Evolutionary conservation across 1,139 yeast genomes (phyloP).

Genomic region (Candida frijolesensis): DNA sequence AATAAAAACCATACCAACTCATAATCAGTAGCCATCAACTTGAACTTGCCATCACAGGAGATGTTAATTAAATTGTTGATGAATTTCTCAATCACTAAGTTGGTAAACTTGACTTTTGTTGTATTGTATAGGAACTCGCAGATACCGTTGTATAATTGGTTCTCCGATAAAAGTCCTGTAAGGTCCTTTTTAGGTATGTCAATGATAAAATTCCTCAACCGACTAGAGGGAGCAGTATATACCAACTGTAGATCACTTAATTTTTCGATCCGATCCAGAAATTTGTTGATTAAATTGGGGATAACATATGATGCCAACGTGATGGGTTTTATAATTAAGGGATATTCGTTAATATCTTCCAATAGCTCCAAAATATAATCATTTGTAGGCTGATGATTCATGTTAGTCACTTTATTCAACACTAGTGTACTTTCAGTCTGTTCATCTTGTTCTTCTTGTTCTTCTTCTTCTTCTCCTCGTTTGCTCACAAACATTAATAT

Average conservation of each 20-base stretch:
- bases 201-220: slow-evolving; percentile 25
- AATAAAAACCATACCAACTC: slow-evolving; percentile 14
- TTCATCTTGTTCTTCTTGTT: background rate
- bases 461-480: background rate
- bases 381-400: slow-evolving; percentile 9
- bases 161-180: slow-evolving; percentile 10
- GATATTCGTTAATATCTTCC: slow-evolving; percentile 16
- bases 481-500: slow-evolving; percentile 12
- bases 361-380: slow-evolving; percentile 12
- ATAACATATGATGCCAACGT: slow-evolving; percentile 13
- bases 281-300: slow-evolving; percentile 16
- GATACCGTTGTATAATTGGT: slow-evolving; percentile 13
- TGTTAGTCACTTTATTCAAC: slow-evolving; percentile 7
- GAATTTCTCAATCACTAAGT: slow-evolving; percentile 24
- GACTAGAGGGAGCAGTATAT: slow-evolving; percentile 14
- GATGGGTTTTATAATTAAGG: slow-evolving; percentile 18
- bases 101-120: slow-evolving; percentile 24
- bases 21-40: slow-evolving; percentile 10
- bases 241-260: slow-evolving; percentile 22
- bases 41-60: slow-evolving; percentile 16
- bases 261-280: slow-evolving; percentile 10
- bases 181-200: slow-evolving; percentile 28
- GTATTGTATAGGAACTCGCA: slow-evolving; percentile 20
- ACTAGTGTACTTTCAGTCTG: slow-evolving; percentile 8
- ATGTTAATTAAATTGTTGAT: slow-evolving; percentile 20